Conservation (phyloP, 225 moss, liverwort and hornwort genomes). For the Climacium dendroides region DNA sequence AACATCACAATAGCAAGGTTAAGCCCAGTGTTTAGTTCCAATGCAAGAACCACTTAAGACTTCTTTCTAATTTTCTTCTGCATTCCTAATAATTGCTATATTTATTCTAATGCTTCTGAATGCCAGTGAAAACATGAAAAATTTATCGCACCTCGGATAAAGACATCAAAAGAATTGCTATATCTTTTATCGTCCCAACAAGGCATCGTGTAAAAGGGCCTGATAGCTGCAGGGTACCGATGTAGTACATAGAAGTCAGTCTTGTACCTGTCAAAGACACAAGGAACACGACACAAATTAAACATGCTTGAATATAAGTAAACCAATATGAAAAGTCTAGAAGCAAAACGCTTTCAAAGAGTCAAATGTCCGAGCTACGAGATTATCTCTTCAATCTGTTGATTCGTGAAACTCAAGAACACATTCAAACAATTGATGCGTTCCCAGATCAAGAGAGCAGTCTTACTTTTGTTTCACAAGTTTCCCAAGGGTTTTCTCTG, state of each 20-base stretch:
- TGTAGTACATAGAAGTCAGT: background rate
- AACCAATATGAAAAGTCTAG: too few species aligned
- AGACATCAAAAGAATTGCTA: background rate
- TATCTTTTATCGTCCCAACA: background rate
- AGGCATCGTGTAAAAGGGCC: background rate
- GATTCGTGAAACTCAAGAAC: background rate
- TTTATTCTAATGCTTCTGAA: background rate
- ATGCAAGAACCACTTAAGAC: background rate
- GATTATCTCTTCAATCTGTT: background rate
- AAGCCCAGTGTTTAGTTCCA: background rate
- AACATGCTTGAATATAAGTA: background rate
- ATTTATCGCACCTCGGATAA: background rate
- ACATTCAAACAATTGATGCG: background rate
- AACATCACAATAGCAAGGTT: background rate
- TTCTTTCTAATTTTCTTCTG: background rate
- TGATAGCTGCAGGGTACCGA: background rate
- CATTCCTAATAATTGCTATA: background rate
- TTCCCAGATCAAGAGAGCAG: background rate
- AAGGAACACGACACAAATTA: background rate
- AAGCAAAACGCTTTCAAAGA: background rate
- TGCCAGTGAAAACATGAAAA: background rate
- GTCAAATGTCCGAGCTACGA: background rate
- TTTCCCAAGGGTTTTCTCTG: constrained; percentile 68
- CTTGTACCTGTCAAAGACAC: background rate
- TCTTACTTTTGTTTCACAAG: constrained; percentile 91